Base-by-base conservation (phyloP, 169 alveolate species). In the Cryptosporidium sp. region DNA sequence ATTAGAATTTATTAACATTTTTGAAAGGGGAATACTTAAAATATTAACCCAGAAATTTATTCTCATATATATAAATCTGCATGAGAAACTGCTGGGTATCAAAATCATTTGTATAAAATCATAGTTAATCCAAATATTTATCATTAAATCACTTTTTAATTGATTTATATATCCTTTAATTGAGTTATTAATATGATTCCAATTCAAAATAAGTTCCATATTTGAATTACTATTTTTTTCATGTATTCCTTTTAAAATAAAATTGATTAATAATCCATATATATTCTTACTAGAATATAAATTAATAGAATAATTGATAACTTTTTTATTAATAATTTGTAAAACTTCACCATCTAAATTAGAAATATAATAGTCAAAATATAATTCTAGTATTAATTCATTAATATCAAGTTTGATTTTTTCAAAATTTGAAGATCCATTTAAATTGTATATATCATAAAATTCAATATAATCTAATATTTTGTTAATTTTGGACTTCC, bases 101-200 rank as follows among this genome's bases (percentile, higher is more conserved):
- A 62, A 41, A 31, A 80, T 12, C 33, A 62, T 26, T 9, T 61
- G 65, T n/a, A 80, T 35, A 80, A 80, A 52, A 62, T 29, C 45
- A 80, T 65, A 23, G 2, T 37, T 26, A 14, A 80, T 62, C 89
- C 89, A 80, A 41, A 29, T 41, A n/a, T 41, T 45, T 14, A 65
- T 45, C n/a, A 41, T 4, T 8, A 29, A 1, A 35, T 62, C 75
- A 18, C 62, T 29, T n/a, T 35, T 65, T 26, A 80, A 45, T 41
- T 80, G 73, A 26, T 80, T 80, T 18, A 80, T 80, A 61, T 61
- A 61, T 62, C 89, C 89, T 23, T 80, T 80, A 41, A 80, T 43
- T 0, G 89, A 80, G n/a, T 80, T 80, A n/a, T 45, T 43, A 18
- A 65, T 29, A 43, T 80, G 67, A 12, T 39, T 80, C 89, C 89